Evolutionary conservation across 2,329 filamentous ascomycete species (phyloP).

Genomic region (Bipolaris gigantea): DNA sequence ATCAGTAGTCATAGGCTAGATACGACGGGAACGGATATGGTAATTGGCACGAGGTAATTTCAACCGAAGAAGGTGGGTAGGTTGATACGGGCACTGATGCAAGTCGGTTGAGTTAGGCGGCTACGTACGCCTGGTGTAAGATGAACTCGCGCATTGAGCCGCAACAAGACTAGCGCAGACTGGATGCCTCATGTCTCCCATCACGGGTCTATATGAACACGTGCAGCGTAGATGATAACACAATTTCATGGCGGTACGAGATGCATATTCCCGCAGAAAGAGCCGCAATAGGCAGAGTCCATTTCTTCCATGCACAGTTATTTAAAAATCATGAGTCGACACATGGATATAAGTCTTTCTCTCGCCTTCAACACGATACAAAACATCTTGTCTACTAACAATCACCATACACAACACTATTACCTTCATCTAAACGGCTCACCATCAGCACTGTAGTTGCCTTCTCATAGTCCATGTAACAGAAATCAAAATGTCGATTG

Average conservation of each 20-base stretch:
- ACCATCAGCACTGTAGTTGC: not conserved
- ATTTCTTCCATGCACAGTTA: not conserved
- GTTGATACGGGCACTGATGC: not conserved
- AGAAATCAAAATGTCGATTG: conserved; percentile 7
- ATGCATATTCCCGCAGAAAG: not conserved
- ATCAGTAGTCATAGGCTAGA: conserved; percentile 17
- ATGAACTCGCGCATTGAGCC: conserved; percentile 23
- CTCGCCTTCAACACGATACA: too few species aligned
- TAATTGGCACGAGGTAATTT: conserved; percentile 7
- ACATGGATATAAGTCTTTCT: not conserved
- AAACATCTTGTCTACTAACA: not conserved
- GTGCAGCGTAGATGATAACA: not conserved
- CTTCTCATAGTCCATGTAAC: too few species aligned
- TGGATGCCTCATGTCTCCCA: not conserved
- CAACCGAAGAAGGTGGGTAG: not conserved
- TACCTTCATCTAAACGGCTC: too few species aligned
- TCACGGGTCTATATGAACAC: not conserved
- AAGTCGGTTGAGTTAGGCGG: not conserved
- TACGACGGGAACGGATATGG: not conserved
- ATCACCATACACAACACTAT: not conserved
- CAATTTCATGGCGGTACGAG: not conserved
- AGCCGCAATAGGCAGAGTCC: conserved; percentile 8
- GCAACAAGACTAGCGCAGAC: not conserved
- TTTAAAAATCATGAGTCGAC: not conserved
- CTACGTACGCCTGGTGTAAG: conserved; percentile 32